phyloP scores from a whole-genome alignment of 805 yeast species.

The Cyberlindnera suaveolens region DNA sequence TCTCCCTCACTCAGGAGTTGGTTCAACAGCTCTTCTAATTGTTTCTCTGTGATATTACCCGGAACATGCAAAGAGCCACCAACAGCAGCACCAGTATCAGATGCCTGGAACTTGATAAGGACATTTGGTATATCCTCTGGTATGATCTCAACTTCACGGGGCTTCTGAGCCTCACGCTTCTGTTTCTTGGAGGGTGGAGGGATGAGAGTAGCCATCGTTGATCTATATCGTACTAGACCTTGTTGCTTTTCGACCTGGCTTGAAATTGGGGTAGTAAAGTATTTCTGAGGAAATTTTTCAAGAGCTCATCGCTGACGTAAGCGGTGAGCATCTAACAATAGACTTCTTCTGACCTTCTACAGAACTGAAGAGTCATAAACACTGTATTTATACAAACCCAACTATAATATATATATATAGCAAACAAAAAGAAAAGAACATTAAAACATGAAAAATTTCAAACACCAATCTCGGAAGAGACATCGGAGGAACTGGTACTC shows the following conservation, averaged over 20 bases:
- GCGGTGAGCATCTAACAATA: background rate
- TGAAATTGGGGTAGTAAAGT: background rate
- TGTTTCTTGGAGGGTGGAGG: constrained; percentile 94
- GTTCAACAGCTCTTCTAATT: constrained; percentile 82
- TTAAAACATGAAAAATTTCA: background rate
- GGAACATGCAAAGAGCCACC: constrained; percentile 91
- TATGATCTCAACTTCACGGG: constrained; percentile 63
- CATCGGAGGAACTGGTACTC: constrained; percentile 22
- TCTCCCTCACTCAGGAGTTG: constrained; percentile 64
- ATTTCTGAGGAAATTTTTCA: constrained; percentile 4
- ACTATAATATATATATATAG: background rate
- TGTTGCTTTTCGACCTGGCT: background rate
- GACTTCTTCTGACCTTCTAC: background rate
- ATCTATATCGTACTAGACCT: background rate
- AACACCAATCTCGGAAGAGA: constrained; percentile 20
- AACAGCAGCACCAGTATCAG: constrained; percentile 82
- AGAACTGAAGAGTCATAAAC: background rate
- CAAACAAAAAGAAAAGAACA: background rate
- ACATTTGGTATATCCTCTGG: constrained; percentile 85
- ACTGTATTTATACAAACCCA: background rate
- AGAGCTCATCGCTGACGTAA: constrained; percentile 18
- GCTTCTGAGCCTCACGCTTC: constrained; percentile 74
- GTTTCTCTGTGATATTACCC: constrained; percentile 77
- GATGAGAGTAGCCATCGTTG: constrained; percentile 76
- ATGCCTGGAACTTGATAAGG: constrained; percentile 81